phyloP scores from a whole-genome alignment of 768 basidiomycete species.

The Lyophyllum semitale region DNA sequence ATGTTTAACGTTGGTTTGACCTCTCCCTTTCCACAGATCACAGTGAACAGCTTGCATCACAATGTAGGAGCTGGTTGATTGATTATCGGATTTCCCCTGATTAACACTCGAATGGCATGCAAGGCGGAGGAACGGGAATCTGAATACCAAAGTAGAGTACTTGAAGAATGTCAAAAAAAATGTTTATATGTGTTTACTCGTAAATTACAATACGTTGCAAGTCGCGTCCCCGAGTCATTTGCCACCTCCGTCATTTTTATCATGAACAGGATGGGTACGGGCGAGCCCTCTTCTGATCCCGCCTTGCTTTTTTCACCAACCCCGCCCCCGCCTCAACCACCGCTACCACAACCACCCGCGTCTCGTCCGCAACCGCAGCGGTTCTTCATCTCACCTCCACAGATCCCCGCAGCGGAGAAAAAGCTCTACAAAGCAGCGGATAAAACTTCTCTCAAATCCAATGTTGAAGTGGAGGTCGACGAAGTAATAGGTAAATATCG shows the following conservation, averaged over 20 bases:
- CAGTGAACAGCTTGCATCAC: slow-evolving; percentile 46
- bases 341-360: no score
- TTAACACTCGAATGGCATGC: neutral
- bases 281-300: slow-evolving; percentile 16
- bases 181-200: neutral
- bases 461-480: slow-evolving; percentile 34
- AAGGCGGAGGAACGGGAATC: neutral
- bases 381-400: slow-evolving; percentile 42
- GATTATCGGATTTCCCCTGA: neutral
- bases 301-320: slow-evolving; percentile 23
- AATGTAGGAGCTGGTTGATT: slow-evolving; percentile 33
- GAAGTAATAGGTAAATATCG: slow-evolving; percentile 62
- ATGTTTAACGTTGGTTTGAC: slow-evolving; percentile 1
- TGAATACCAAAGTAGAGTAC: no score
- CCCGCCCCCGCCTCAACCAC: no score
- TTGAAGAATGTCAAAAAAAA: neutral
- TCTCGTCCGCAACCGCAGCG: neutral
- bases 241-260: no score
- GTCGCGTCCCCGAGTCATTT: slow-evolving; percentile 7
- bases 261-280: slow-evolving; percentile 15
- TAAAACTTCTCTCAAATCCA: slow-evolving; percentile 32
- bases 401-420: slow-evolving; percentile 38
- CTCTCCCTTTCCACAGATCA: slow-evolving; percentile 42
- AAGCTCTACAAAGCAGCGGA: slow-evolving; percentile 39
- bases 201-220: neutral